Base-by-base conservation (phyloP, 768 basidiomycete species). In the Pisolithus sp. region DNA sequence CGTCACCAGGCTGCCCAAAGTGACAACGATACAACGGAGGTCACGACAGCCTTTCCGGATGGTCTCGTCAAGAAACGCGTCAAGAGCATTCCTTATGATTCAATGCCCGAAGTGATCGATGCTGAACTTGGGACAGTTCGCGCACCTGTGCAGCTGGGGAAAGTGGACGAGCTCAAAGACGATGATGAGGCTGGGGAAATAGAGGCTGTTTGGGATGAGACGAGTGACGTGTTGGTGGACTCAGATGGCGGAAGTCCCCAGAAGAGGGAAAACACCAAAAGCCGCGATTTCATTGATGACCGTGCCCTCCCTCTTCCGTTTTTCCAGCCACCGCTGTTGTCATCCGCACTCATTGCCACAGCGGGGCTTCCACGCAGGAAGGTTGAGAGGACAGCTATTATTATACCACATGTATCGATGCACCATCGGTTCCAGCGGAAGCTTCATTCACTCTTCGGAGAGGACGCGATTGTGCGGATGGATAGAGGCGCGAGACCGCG, bases 41-140 rank as follows among this genome's bases (percentile, higher is more conserved):
- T 7, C 18, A n/a, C 12, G 30, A 28, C 15, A 8, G 26, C 8
- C 2, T 17, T 17, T 37, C 48, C 12, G 13, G 34, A 34, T 13
- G 13, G 1, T 28, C 49, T 23, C 23, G 23, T 37, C 36, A 40
- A 36, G 36, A 67, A 59, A 48, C 60, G 55, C 17, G 28, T 55
- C 46, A 67, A 54, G 24, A n/a, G 50, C 1, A 51, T 66, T 40
- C 42, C 26, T 17, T 66, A 66, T 20, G 61, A 67, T 18, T 24
- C 54, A 2, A 58, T 61, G 18, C 2, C 53, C 6, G 51, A 23
- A 4, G 28, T 49, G 5, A 46, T 66, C 23, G 66, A 66, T 17
- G 53, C 53, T 3, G 59, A 63, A 1, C 61, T 66, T 6, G 66
- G 53, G 42, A 66, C 65, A 0, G 48, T 49, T 4, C 9, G 53